These are phyloP conservation scores for Rhododendron ovatum DNA, from an alignment of 148 eudicot species.

Conservation along the genomic window DNA sequence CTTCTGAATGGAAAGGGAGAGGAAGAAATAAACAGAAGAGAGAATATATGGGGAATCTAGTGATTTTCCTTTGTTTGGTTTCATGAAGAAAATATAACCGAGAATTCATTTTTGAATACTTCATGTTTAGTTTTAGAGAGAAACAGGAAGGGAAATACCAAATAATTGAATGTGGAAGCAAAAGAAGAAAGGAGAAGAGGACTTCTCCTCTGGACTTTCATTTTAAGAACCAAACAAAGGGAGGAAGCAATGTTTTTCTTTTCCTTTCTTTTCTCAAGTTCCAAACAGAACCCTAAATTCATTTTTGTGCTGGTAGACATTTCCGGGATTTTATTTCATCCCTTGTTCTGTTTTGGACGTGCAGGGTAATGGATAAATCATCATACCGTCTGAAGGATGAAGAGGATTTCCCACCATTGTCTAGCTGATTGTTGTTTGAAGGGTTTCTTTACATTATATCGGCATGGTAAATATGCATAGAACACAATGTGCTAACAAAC, in stretches of 20 bases:
- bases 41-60: background rate
- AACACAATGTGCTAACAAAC: conserved; percentile 10
- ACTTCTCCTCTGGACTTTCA: background rate
- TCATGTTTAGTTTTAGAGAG: background rate
- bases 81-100: background rate
- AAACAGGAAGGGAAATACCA: background rate
- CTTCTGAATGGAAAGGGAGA: background rate
- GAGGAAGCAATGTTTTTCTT: background rate
- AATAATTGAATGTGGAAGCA: background rate
- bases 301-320: background rate
- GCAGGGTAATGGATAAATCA: conserved; percentile 46
- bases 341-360: conserved; percentile 21
- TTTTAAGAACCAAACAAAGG: background rate
- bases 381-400: conserved; percentile 71
- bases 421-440: conserved; percentile 29
- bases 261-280: background rate
- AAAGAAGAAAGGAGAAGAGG: background rate
- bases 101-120: background rate
- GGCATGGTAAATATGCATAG: background rate
- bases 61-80: background rate
- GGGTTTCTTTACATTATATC: conserved; percentile 6
- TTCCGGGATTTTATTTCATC: conserved; percentile 8
- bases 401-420: conserved; percentile 89
- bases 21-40: background rate
- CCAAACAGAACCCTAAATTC: background rate